Conservation (phyloP, 2,329 filamentous ascomycete genomes). For the Fusarium torulosum region DNA sequence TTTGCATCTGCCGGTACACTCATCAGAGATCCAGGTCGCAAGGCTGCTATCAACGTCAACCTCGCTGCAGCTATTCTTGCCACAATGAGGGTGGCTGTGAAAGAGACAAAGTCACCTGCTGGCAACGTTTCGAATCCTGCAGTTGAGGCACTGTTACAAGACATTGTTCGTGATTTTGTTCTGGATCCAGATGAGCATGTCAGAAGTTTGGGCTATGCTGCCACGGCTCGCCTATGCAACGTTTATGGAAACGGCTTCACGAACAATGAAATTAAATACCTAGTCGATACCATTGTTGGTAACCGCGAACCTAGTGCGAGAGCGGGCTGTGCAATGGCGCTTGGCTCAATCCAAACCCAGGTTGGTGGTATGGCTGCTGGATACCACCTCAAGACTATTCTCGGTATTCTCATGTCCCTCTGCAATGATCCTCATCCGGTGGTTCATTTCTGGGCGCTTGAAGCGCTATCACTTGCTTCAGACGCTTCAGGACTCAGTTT, state of each 20-base stretch:
- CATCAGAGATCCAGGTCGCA: slow-evolving; percentile 87
- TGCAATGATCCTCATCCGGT: slow-evolving; percentile 95
- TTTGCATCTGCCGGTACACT: slow-evolving; percentile 85
- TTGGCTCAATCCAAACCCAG: slow-evolving; percentile 94
- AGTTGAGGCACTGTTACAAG: slow-evolving; percentile 87
- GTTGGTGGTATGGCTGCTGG: slow-evolving; percentile 98
- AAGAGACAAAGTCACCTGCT: slow-evolving; percentile 78
- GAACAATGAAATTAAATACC: slow-evolving; percentile 86
- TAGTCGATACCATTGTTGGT: slow-evolving; percentile 93
- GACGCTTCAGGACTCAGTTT: slow-evolving; percentile 95
- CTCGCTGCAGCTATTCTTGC: slow-evolving; percentile 84
- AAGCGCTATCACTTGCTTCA: slow-evolving; percentile 86
- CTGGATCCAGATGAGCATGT: slow-evolving; percentile 88
- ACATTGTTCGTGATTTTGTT: slow-evolving; percentile 78
- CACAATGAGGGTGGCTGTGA: slow-evolving; percentile 85
- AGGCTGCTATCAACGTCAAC: slow-evolving; percentile 92
- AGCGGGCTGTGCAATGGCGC: slow-evolving; percentile 92
- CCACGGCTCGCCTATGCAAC: slow-evolving; percentile 86
- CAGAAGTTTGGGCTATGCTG: slow-evolving; percentile 85
- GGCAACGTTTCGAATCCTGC: slow-evolving; percentile 80
- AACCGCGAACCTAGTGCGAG: slow-evolving; percentile 94
- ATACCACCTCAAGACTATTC: slow-evolving; percentile 94
- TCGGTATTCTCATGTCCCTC: slow-evolving; percentile 98
- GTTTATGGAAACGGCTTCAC: slow-evolving; percentile 89
- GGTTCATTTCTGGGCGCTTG: slow-evolving; percentile 96